phyloP scores from a whole-genome alignment of 805 yeast genomes.

The Schwanniomyces vanrijiae region DNA sequence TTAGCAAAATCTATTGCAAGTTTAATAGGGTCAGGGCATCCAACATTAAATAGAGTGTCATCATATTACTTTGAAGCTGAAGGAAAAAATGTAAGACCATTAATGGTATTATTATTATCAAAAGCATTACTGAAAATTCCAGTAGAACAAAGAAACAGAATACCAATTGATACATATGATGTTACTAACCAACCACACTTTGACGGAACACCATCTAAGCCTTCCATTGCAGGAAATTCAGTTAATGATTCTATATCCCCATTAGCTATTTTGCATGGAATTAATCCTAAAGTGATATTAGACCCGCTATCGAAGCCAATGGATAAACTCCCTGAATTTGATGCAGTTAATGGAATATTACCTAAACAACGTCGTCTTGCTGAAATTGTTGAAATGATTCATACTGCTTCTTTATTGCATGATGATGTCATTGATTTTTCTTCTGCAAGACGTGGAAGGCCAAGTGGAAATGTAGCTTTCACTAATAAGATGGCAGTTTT shows the following conservation, averaged over 20 bases:
- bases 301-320: slow-evolving; percentile 85
- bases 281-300: slow-evolving; percentile 77
- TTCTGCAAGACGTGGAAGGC: slow-evolving; percentile 86
- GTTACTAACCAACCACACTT: slow-evolving; percentile 66
- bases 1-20: slow-evolving; percentile 84
- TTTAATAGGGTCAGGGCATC: slow-evolving; percentile 90
- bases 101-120: slow-evolving; percentile 79
- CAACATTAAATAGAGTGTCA: slow-evolving; percentile 88
- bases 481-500: slow-evolving; percentile 96
- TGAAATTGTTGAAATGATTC: slow-evolving; percentile 97
- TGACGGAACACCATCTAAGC: slow-evolving; percentile 53
- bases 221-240: slow-evolving; percentile 59
- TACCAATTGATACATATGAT: slow-evolving; percentile 60
- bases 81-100: slow-evolving; percentile 93
- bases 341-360: slow-evolving; percentile 69
- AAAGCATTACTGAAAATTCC: slow-evolving; percentile 83
- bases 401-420: slow-evolving; percentile 91
- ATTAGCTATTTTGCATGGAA: slow-evolving; percentile 79
- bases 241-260: slow-evolving; percentile 74
- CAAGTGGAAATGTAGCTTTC: slow-evolving; percentile 90
- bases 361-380: slow-evolving; percentile 96
- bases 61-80: slow-evolving; percentile 94
- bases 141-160: slow-evolving; percentile 59
- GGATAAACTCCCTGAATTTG: slow-evolving; percentile 61
- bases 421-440: slow-evolving; percentile 95